These are phyloP conservation scores for Paecilomyces fulvus DNA, from an alignment of 2,329 filamentous ascomycete genomes.

Conservation along the genomic window DNA sequence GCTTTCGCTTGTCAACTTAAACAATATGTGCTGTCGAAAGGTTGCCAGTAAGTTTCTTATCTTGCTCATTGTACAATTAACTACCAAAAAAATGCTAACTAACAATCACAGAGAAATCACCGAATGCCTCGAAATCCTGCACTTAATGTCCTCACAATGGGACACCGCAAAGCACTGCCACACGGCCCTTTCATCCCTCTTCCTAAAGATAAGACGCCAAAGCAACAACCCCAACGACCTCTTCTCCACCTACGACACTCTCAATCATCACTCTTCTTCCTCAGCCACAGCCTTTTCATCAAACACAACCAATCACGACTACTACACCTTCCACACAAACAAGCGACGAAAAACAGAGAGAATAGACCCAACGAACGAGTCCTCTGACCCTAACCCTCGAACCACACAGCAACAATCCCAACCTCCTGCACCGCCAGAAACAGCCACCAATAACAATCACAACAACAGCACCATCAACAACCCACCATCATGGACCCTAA, in stretches of 20 bases:
- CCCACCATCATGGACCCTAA: slow-evolving; percentile 6
- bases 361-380: neutral
- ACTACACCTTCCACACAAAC: neutral
- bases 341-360: neutral
- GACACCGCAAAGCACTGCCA: slow-evolving; percentile 34
- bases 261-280: neutral
- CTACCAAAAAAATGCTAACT: too few species aligned
- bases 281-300: neutral
- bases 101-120: slow-evolving; percentile 24
- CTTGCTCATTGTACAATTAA: too few species aligned
- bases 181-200: slow-evolving; percentile 24
- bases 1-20: slow-evolving; percentile 34
- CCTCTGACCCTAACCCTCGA: neutral
- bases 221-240: slow-evolving; percentile 2
- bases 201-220: slow-evolving; percentile 20
- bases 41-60: slow-evolving; percentile 21
- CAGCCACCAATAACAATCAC: too few species aligned
- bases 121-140: slow-evolving; percentile 23
- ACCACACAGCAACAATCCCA: neutral
- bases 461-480: neutral
- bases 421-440: neutral
- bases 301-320: neutral
- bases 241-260: neutral
- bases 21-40: slow-evolving; percentile 28
- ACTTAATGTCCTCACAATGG: slow-evolving; percentile 30